Evolutionary conservation across 352 stramenopile species (phyloP).

Genomic region (Phytopythium cucurbitacearum): DNA sequence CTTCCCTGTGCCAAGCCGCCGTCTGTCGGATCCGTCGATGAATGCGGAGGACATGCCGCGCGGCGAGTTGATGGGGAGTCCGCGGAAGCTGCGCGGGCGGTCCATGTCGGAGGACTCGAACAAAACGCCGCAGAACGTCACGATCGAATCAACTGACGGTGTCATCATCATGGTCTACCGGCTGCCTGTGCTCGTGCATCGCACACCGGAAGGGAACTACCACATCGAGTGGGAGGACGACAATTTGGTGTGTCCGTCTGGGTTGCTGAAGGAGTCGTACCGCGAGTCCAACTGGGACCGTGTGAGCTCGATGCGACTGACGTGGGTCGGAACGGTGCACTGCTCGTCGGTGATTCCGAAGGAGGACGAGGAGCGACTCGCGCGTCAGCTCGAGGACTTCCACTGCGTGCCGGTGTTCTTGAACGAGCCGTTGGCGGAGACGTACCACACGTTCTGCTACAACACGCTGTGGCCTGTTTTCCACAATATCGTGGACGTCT

Average conservation of each 20-base stretch:
- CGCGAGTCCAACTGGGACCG: slow-evolving; percentile 58
- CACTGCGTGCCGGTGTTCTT: slow-evolving; percentile 98
- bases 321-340: slow-evolving; percentile 81
- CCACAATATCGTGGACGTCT: slow-evolving; percentile 98
- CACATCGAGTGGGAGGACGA: slow-evolving; percentile 87
- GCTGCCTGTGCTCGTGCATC: slow-evolving; percentile 91
- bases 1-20: neutral
- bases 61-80: slow-evolving; percentile 19
- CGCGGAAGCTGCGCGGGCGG: slow-evolving; percentile 30
- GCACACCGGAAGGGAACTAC: slow-evolving; percentile 62
- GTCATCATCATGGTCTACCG: slow-evolving; percentile 97
- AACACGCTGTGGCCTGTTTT: slow-evolving; percentile 97
- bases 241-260: slow-evolving; percentile 83
- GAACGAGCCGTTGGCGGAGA: slow-evolving; percentile 74
- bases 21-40: neutral
- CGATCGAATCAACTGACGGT: slow-evolving; percentile 92
- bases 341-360: slow-evolving; percentile 71
- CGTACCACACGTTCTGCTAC: slow-evolving; percentile 96
- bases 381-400: slow-evolving; percentile 83
- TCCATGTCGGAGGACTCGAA: slow-evolving; percentile 58
- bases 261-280: slow-evolving; percentile 67
- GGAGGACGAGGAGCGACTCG: slow-evolving; percentile 77
- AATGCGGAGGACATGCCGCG: slow-evolving; percentile 8
- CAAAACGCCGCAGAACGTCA: slow-evolving; percentile 72
- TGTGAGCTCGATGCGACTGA: slow-evolving; percentile 78